Evolutionary conservation across 192 early-diverging fungal species (phyloP).

Genomic region (Backusella liffmaniae): DNA sequence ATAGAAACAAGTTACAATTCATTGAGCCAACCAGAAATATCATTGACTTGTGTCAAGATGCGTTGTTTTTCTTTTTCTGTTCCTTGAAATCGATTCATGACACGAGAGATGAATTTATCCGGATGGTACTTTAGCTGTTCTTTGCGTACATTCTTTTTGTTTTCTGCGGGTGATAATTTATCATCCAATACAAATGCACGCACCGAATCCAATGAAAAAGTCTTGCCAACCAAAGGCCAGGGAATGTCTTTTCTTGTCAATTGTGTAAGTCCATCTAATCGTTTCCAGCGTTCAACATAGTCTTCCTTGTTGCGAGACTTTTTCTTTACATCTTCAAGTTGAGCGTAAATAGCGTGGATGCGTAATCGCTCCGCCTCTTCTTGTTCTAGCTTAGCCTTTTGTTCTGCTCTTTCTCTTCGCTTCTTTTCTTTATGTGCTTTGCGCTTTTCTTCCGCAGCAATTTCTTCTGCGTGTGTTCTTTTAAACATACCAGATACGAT

Average conservation of each 20-base stretch:
- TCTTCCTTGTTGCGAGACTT: background rate
- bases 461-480: slow-evolving; percentile 22
- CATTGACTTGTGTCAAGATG: slow-evolving; percentile 23
- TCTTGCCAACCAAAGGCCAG: slow-evolving; percentile 21
- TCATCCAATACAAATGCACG: slow-evolving; percentile 13
- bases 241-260: slow-evolving; percentile 22
- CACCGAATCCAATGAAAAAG: slow-evolving; percentile 14
- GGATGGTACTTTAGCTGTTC: slow-evolving; percentile 37
- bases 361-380: slow-evolving; percentile 11
- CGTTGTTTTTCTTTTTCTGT: slow-evolving; percentile 19
- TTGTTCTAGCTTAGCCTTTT: slow-evolving; percentile 3
- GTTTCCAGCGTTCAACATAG: slow-evolving; percentile 19
- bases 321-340: slow-evolving; percentile 14
- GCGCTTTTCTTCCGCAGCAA: slow-evolving; percentile 13
- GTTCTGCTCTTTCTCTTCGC: slow-evolving; percentile 13
- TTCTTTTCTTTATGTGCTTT: slow-evolving; percentile 11
- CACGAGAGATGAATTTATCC: slow-evolving; percentile 32
- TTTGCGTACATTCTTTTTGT: slow-evolving; percentile 25
- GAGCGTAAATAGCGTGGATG: background rate
- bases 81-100: slow-evolving; percentile 14
- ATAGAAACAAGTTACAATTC: slow-evolving; percentile 23
- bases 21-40: slow-evolving; percentile 33
- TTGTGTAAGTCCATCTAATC: background rate
- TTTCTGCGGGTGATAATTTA: slow-evolving; percentile 2
- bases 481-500: slow-evolving; percentile 29